Evolutionary conservation across 768 basidiomycete species (phyloP), one percentile per base, ranked within the genome.

Genomic region (Gelatoporia subvermispora): DNA sequence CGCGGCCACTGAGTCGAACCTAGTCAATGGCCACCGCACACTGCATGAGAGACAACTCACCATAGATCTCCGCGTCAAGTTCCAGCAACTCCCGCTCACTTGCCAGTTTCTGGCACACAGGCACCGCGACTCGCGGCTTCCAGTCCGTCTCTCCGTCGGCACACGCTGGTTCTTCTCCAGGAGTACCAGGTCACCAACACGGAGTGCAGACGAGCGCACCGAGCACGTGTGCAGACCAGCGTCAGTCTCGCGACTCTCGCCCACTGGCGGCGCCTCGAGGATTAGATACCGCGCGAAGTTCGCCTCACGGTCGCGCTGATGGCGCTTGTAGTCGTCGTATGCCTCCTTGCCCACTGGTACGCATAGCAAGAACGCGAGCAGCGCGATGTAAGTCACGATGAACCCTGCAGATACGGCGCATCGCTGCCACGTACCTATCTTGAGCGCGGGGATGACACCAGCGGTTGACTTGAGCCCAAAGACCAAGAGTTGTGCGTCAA

Each of bases 341-440:
- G 96, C 96, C 68, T 99, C 96, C 66, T 99, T 99, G 18, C 95
- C 95, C 81, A 98, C 94, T 2, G 96, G 98, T 4, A 99, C 89
- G 51, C 72, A 80, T 1, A 99, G 76, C 2, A 99, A 96, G 60
- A 99, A 97, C 1, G 91, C 95, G 8, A 99, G 79, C 1, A 95
- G 96, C 0, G 93, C 95, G 49, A 98, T 81, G 64, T 98, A 99
- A 18, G 96, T 99, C 40, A 87, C 75, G 54, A 98, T 92, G 64
- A 93, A 97, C 8, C 94, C 94, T 94, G 60, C 8, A 35, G 35
- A 41, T 41, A 23, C 18, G n/a, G 38, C 41, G 43, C 17, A 21
- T 8, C 38, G 18, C 17, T 25, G 15, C 13, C 16, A 71, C 81
- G 40, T 45, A 92, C 93, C 94, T 50, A 96, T 99, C 72, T 93